phyloP scores from a whole-genome alignment of 1,139 yeast species.

The Scheffersomyces quercinus region DNA sequence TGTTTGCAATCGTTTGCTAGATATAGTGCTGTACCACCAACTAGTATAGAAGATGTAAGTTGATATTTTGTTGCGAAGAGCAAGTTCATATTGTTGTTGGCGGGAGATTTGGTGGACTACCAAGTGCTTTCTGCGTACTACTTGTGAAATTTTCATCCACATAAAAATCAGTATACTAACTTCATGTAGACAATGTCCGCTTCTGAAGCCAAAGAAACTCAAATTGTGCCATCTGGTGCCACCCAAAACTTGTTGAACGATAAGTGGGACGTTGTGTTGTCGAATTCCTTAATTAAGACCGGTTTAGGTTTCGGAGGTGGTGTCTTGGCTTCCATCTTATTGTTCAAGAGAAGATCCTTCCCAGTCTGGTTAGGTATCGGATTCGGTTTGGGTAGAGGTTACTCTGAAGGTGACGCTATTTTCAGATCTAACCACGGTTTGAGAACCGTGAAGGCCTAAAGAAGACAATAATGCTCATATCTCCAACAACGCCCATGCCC shows the following conservation, averaged over 20 bases:
- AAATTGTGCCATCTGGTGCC: conserved; percentile 39
- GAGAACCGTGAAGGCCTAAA: conserved; percentile 66
- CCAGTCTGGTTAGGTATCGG: conserved; percentile 98
- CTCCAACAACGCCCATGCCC: too few relatives aligned
- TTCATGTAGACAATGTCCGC: conserved; percentile 9
- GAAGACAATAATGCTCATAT: conserved; percentile 1
- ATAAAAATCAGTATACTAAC: too few relatives aligned
- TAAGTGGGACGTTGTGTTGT: conserved; percentile 96
- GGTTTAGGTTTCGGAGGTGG: conserved; percentile 99
- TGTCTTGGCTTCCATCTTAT: conserved; percentile 85
- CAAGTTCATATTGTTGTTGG: too few relatives aligned
- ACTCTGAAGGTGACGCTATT: conserved; percentile 96
- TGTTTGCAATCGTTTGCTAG: too few relatives aligned
- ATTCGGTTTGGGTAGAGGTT: conserved; percentile 95
- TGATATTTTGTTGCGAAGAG: too few relatives aligned
- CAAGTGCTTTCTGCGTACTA: too few relatives aligned
- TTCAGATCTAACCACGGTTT: conserved; percentile 80
- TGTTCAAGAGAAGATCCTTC: conserved; percentile 91
- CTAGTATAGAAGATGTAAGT: too few relatives aligned
- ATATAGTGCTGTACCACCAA: too few relatives aligned
- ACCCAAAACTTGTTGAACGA: conserved; percentile 76
- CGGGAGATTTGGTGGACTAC: too few relatives aligned
- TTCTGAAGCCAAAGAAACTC: conserved; percentile 12
- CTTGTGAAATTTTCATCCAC: too few relatives aligned
- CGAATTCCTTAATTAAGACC: conserved; percentile 91